phyloP scores from a whole-genome alignment of 208 protist species.

The Wallacemonas sp. region DNA sequence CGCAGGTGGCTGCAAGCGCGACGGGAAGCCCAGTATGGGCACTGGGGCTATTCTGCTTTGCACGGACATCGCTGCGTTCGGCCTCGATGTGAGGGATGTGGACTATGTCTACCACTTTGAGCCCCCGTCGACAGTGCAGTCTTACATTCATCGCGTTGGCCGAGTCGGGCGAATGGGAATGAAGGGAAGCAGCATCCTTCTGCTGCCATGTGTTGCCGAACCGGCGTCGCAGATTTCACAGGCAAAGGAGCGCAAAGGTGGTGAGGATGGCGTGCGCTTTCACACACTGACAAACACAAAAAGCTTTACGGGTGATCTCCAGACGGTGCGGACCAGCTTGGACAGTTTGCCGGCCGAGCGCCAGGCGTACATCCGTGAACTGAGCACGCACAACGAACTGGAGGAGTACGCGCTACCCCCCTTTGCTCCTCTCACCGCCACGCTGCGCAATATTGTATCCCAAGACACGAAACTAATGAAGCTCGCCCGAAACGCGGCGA shows the following conservation, averaged over 20 bases:
- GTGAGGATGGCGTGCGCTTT: constrained; percentile 47
- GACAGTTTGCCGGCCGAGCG: constrained; percentile 36
- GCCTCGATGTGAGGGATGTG: constrained; percentile 90
- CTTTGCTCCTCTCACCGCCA: constrained; percentile 77
- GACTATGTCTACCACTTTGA: constrained; percentile 94
- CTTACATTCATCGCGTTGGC: constrained; percentile 91
- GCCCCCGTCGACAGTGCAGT: constrained; percentile 67
- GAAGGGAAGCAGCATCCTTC: constrained; percentile 80
- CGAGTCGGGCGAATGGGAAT: constrained; percentile 90
- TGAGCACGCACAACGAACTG: constrained; percentile 44
- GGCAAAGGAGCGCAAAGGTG: constrained; percentile 54
- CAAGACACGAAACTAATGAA: constrained; percentile 56
- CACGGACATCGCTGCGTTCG: constrained; percentile 89
- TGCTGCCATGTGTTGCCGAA: constrained; percentile 57
- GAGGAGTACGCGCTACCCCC: constrained; percentile 68
- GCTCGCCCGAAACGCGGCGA: constrained; percentile 63
- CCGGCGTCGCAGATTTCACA: constrained; percentile 24
- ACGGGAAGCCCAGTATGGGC: constrained; percentile 54
- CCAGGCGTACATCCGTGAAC: constrained; percentile 54
- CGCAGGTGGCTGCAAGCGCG: constrained; percentile 76
- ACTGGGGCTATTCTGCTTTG: constrained; percentile 85
- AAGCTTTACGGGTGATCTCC: constrained; percentile 50
- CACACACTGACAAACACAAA: constrained; percentile 85
- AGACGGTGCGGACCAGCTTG: constrained; percentile 29
- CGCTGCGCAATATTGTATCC: constrained; percentile 70